A percentile compares a stretch with the other conserved stretches of the same genome.
Conservation (phyloP, 306 rosid genomes). For the Canavalia ensiformis region DNA sequence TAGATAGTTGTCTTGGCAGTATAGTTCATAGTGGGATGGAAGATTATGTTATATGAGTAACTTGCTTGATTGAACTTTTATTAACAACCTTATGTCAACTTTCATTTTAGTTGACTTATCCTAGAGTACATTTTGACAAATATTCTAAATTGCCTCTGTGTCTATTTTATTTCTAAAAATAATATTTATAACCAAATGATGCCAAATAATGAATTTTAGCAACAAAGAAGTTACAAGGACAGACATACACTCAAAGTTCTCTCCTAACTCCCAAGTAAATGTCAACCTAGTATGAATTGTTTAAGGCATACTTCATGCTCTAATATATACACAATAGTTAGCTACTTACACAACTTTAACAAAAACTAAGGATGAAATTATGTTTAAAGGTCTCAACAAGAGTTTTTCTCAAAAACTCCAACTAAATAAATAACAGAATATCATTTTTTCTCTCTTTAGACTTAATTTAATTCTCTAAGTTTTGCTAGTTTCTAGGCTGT, state of each 20-base stretch:
- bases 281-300: constrained; percentile 36
- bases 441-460: neutral
- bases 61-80: too few species aligned
- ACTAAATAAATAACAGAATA: constrained; percentile 12
- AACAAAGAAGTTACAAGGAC: neutral
- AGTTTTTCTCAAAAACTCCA: neutral
- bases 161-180: constrained; percentile 7
- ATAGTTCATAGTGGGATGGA: too few species aligned
- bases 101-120: too few species aligned
- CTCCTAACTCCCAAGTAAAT: neutral
- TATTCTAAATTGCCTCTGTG: constrained; percentile 9
- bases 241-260: neutral
- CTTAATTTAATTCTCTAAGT: neutral
- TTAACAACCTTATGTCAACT: too few species aligned
- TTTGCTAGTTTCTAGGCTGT: neutral
- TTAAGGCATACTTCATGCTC: constrained; percentile 83
- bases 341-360: constrained; percentile 88
- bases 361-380: neutral
- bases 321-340: constrained; percentile 83
- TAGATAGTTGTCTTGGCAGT: too few species aligned
- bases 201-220: neutral
- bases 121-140: neutral
- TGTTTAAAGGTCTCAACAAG: constrained; percentile 27
- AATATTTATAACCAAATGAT: neutral
- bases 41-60: too few species aligned